These are phyloP conservation scores for Venturia aucupariae DNA, from an alignment of 2,329 filamentous ascomycete genomes.

Conservation along the genomic window DNA sequence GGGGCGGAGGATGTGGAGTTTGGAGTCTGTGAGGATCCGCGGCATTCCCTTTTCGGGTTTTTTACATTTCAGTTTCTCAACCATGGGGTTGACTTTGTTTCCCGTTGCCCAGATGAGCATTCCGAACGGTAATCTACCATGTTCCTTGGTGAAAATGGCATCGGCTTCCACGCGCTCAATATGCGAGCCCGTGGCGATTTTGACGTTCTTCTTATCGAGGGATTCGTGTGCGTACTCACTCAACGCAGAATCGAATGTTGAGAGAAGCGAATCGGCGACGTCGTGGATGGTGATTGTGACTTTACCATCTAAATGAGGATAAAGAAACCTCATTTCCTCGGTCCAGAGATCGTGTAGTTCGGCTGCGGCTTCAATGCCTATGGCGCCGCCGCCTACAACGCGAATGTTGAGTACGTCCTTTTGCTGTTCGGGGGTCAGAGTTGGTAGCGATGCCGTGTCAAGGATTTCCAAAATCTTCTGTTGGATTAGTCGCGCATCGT, in stretches of 20 bases:
- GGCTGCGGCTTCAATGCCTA: conserved; percentile 35
- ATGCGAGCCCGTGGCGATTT: conserved; percentile 30
- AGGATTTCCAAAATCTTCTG: conserved; percentile 29
- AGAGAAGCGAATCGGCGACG: conserved; percentile 33
- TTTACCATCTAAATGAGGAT: conserved; percentile 32
- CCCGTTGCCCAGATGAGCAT: conserved; percentile 34
- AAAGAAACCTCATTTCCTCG: conserved; percentile 30
- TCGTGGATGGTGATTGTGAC: conserved; percentile 36
- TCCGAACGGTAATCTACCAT: conserved; percentile 28
- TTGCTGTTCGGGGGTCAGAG: conserved; percentile 22
- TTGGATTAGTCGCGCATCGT: conserved; percentile 28
- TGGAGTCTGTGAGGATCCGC: conserved; percentile 28
- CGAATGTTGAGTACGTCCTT: conserved; percentile 29
- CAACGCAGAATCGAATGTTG: conserved; percentile 33
- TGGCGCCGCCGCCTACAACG: conserved; percentile 35
- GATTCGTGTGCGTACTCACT: conserved; percentile 34
- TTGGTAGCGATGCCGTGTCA: conserved; percentile 28
- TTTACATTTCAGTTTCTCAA: conserved; percentile 27
- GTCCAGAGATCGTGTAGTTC: conserved; percentile 36
- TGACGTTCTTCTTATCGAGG: conserved; percentile 28
- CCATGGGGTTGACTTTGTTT: conserved; percentile 26
- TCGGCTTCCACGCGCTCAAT: conserved; percentile 29
- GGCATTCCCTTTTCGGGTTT: conserved; percentile 26
- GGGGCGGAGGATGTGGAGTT: conserved; percentile 22
- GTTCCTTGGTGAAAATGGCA: conserved; percentile 28